Base-by-base conservation (phyloP, 192 early-diverging fungal species). In the Rhizophagus sp. region DNA sequence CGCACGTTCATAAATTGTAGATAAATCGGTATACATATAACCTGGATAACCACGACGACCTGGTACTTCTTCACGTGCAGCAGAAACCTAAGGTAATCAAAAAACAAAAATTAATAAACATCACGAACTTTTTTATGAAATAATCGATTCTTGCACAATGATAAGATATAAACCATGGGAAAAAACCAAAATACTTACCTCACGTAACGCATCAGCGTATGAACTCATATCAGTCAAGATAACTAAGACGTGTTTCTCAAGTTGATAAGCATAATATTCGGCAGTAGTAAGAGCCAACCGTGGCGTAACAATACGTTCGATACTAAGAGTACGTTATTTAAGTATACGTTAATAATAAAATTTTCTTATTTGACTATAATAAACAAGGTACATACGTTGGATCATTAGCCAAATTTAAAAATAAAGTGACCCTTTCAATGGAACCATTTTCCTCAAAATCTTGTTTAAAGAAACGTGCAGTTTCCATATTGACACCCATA, bases 401-500 rank as follows among this genome's bases (percentile, higher is more conserved):
- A 88, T 99, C 98, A 81, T 98, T 99, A 78, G 97, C 98, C 92
- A 99, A 90, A 89, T 99, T 99, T 66, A 99, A 86, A 94, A 99
- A 99, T 85, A 99, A 87, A 9, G 98, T 97, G 33, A 98, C 97
- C 81, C 98, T 93, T 84, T 99, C 98, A 69, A 98, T 95, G 15
- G 98, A 98, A 73, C 98, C 98, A 88, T 98, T 98, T 87, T 99
- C 98, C 85, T 98, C 98, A 87, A 99, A 99, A 87, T 99, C 98
- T 89, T 99, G 98, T 86, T 98, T 99, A 86, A 99, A 99, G 92
- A 96, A 99, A 66, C 98, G 92, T 73, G 97, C 98, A 12, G 98
- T 98, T 86, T 99, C 98, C 96, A 99, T 96, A 88, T 99, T 99
- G 76, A 99, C 98, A 86, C 98, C 98, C 98, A 99, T 99, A 71